These are phyloP conservation scores for Monosporozyma servazzii DNA, from an alignment of 805 yeast species.

Conservation along the genomic window DNA sequence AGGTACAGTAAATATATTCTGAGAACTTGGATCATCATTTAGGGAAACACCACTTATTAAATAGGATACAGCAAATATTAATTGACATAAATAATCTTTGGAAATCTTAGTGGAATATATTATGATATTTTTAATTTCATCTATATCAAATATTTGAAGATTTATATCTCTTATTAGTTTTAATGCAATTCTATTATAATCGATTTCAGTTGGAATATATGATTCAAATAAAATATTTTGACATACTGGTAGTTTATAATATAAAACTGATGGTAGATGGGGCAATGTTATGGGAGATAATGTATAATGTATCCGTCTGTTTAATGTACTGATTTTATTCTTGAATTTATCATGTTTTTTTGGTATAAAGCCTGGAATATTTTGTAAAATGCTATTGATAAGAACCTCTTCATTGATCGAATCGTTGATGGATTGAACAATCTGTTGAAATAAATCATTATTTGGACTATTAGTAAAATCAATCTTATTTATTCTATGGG, in stretches of 20 bases:
- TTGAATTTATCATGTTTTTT: not conserved
- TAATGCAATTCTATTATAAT: conserved; percentile 18
- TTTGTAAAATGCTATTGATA: not conserved
- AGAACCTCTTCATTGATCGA: not conserved
- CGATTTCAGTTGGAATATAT: conserved; percentile 17
- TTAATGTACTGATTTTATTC: not conserved
- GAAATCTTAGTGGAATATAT: conserved; percentile 33
- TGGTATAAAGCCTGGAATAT: not conserved
- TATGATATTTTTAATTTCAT: conserved; percentile 15
- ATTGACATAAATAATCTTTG: conserved; percentile 36
- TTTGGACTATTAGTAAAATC: conserved; percentile 9
- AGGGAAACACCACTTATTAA: conserved; percentile 23
- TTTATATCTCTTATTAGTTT: not conserved
- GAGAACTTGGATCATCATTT: conserved; percentile 28
- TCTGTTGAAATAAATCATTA: conserved; percentile 8
- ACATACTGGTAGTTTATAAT: not conserved
- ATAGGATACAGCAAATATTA: conserved; percentile 33
- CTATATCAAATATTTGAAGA: not conserved
- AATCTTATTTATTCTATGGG: conserved; percentile 31
- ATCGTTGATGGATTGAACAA: conserved; percentile 14
- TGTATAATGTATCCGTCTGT: not conserved
- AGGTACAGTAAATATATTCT: conserved; percentile 41
- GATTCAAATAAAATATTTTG: conserved; percentile 12
- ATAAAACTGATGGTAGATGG: not conserved
- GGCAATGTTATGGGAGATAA: not conserved